These are phyloP conservation scores for Thelephora ganbajun DNA, from an alignment of 768 basidiomycete genomes.

Conservation along the genomic window DNA sequence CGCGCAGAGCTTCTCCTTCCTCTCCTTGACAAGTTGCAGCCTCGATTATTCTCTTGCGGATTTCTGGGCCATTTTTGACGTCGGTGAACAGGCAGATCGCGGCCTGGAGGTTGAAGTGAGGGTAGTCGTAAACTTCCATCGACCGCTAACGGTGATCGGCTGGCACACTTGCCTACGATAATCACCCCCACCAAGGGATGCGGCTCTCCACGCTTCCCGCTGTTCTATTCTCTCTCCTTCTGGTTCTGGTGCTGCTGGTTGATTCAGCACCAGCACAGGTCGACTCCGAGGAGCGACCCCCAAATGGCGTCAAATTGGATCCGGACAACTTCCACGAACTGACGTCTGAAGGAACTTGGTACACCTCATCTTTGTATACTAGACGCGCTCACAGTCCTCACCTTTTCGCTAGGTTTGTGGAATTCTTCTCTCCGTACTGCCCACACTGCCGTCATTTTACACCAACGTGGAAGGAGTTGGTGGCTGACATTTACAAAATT, in stretches of 20 bases:
- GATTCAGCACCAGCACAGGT: constrained; percentile 14
- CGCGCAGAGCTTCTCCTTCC: constrained; percentile 54
- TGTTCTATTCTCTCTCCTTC: too few relatives aligned
- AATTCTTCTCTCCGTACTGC: constrained; percentile 83
- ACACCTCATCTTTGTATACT: constrained; percentile 4
- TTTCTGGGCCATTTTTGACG: constrained; percentile 45
- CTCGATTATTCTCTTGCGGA: constrained; percentile 54
- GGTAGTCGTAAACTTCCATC: neutral
- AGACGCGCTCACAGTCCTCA: neutral
- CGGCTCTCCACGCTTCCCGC: too few relatives aligned
- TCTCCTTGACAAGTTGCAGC: constrained; percentile 48
- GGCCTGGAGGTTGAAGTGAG: neutral
- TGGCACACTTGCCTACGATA: too few relatives aligned
- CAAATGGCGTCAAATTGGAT: constrained; percentile 25
- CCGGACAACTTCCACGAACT: constrained; percentile 45
- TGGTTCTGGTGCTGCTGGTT: constrained; percentile 7
- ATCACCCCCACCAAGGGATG: too few relatives aligned
- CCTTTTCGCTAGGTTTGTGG: constrained; percentile 43
- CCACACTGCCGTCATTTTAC: constrained; percentile 66
- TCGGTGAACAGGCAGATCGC: constrained; percentile 35
- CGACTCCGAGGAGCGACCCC: constrained; percentile 19
- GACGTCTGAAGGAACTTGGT: constrained; percentile 49
- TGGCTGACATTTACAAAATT: constrained; percentile 32
- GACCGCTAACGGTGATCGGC: too few relatives aligned
- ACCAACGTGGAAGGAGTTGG: constrained; percentile 70